Conservation (phyloP, 2,329 filamentous ascomycete genomes). For the Pseudocercospora vitis region DNA sequence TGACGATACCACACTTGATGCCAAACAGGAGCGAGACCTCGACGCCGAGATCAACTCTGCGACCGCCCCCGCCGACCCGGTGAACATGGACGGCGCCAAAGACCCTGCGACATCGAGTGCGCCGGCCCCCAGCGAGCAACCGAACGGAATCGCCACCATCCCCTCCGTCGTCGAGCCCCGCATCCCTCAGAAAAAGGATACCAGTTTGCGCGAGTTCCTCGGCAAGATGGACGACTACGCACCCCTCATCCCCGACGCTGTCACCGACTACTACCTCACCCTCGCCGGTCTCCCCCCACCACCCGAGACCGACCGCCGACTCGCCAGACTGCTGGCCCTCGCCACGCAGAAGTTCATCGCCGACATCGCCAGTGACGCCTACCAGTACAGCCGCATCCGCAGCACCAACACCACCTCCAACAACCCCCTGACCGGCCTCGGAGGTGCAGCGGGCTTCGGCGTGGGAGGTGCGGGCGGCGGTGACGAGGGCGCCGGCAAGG, state of each 20-base stretch:
- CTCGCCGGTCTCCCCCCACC: constrained; percentile 91
- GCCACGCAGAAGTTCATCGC: constrained; percentile 99
- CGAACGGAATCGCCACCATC: constrained; percentile 59
- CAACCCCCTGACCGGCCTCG: constrained; percentile 86
- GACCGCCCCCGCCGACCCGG: constrained; percentile 33
- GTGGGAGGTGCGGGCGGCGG: constrained; percentile 56
- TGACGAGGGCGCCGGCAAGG: constrained; percentile 55
- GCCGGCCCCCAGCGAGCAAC: constrained; percentile 78
- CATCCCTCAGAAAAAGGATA: constrained; percentile 82
- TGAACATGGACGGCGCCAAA: constrained; percentile 43
- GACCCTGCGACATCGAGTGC: constrained; percentile 49
- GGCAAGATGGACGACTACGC: constrained; percentile 98
- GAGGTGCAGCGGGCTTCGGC: constrained; percentile 70
- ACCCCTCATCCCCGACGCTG: constrained; percentile 97
- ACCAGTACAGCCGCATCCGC: constrained; percentile 94
- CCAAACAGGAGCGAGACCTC: constrained; percentile 34
- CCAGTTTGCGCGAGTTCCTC: constrained; percentile 86
- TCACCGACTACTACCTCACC: constrained; percentile 97
- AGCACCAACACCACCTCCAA: constrained; percentile 88
- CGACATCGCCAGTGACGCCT: constrained; percentile 94
- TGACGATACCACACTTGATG: constrained; percentile 40
- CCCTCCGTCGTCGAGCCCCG: constrained; percentile 51
- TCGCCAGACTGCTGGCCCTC: constrained; percentile 88
- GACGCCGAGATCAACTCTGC: constrained; percentile 48
- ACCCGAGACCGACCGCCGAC: constrained; percentile 82